These are phyloP conservation scores for Nakazawaea wyomingensis DNA, from an alignment of 805 yeast genomes.

Conservation along the genomic window DNA sequence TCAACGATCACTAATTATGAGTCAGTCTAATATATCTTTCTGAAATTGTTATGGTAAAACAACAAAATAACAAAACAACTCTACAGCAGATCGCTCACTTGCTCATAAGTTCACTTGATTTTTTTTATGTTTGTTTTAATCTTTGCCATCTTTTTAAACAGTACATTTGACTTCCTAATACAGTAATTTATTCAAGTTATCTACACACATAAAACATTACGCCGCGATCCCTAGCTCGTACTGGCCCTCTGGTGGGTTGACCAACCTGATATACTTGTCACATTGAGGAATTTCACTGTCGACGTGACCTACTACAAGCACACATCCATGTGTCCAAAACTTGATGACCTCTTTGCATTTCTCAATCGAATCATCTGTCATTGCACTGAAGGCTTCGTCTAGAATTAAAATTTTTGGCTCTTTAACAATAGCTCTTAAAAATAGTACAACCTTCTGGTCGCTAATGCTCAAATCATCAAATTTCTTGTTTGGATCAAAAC, in stretches of 20 bases:
- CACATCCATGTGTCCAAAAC: constrained; percentile 57
- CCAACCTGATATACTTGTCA: constrained; percentile 41
- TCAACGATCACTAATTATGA: too few relatives aligned
- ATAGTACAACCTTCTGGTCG: constrained; percentile 72
- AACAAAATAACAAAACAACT: too few relatives aligned
- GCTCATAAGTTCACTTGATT: too few relatives aligned
- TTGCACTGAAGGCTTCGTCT: constrained; percentile 91
- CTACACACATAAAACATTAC: neutral
- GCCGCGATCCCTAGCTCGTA: constrained; percentile 23
- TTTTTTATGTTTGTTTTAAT: too few relatives aligned
- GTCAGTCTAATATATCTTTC: too few relatives aligned
- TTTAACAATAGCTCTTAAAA: constrained; percentile 73
- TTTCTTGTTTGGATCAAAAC: constrained; percentile 26
- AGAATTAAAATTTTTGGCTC: constrained; percentile 73
- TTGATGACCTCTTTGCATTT: constrained; percentile 49
- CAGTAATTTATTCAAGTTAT: too few relatives aligned
- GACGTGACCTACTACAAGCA: constrained; percentile 78
- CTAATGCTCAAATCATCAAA: constrained; percentile 60
- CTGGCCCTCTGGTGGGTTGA: constrained; percentile 25
- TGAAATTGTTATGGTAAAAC: too few relatives aligned
- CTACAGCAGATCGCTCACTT: too few relatives aligned
- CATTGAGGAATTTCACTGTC: constrained; percentile 74
- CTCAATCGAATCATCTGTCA: constrained; percentile 61
- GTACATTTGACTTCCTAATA: constrained; percentile 2
- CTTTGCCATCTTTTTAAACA: too few relatives aligned